A percentile compares a stretch with the other conserved stretches of the same genome.
Conservation (phyloP, 148 eudicot species). For the Pharnaceum exiguum region DNA sequence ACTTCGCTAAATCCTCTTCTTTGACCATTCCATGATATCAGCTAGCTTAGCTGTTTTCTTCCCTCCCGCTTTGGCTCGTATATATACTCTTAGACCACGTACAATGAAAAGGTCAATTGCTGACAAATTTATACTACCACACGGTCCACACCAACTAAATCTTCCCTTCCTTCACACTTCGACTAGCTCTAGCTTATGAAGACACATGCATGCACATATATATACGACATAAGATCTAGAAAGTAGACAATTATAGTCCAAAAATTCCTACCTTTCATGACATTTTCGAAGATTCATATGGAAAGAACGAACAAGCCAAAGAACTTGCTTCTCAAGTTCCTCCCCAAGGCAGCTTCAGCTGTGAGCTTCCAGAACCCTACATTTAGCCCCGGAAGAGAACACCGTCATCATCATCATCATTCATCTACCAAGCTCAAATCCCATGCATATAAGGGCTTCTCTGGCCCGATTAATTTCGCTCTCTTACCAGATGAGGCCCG, state of each 20-base stretch:
- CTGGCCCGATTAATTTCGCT: constrained; percentile 42
- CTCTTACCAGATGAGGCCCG: constrained; percentile 62
- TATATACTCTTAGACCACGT: too few relatives aligned
- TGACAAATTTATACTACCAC: too few relatives aligned
- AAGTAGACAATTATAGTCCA: neutral
- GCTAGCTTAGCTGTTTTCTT: too few relatives aligned
- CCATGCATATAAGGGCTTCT: constrained; percentile 37
- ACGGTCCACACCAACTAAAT: too few relatives aligned
- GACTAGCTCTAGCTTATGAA: too few relatives aligned
- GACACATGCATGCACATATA: too few relatives aligned
- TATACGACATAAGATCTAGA: too few relatives aligned
- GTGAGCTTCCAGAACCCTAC: constrained; percentile 50
- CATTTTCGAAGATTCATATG: constrained; percentile 3
- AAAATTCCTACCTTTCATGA: neutral
- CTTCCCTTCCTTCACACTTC: too few relatives aligned
- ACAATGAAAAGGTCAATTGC: too few relatives aligned
- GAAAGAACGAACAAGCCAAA: constrained; percentile 30
- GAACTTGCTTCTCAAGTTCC: constrained; percentile 48
- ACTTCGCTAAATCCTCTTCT: too few relatives aligned
- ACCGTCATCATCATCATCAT: constrained; percentile 20
- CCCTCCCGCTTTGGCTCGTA: too few relatives aligned
- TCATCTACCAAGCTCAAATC: constrained; percentile 19
- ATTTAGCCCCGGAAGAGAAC: constrained; percentile 51
- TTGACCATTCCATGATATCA: too few relatives aligned
- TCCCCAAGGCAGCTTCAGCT: constrained; percentile 53